Base-by-base conservation (phyloP, 2,329 filamentous ascomycete genomes). In the Cladophialophora exuberans region DNA sequence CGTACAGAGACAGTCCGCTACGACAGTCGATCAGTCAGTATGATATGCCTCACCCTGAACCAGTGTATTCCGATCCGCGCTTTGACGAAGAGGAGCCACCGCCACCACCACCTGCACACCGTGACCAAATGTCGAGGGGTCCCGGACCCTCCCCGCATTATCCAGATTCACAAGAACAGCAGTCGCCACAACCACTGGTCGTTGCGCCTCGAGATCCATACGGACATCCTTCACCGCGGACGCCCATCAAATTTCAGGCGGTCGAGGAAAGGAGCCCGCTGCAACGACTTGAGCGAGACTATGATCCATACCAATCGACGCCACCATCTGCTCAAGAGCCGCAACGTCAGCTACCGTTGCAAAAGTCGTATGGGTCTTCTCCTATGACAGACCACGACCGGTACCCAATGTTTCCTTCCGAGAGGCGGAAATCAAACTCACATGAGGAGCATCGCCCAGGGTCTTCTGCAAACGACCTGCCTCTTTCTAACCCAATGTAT, bases 71-170 rank as follows among this genome's bases (percentile, higher is more conserved):
- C 41, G 50, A 59, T 45, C 56, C 50, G 44, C 46, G 30, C 11
- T 57, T 54, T 31, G 63, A 66, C 11, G 67, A 70, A 17, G 62
- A 64, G 11, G 60, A 59, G 10, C 54, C 64, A 17, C 68, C 69
- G 9, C 69, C 69, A 23, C 69, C 69, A 9, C 68, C 69, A 25
- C 70, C 70, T 23, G 65, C 60, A 17, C 70, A 71, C 56, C 63
- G 68, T 15, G 51, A 50, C 18, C 52, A 53, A 3, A 45, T 57
- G 39, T 33, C 55, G n/a, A 31, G 50, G 28, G 44, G 36, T 20
- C 43, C 50, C 9, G 10, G 17, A 33, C 15, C 23, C 6, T 31
- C 48, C 3, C n/a, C 15, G 6, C 38, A 43, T 25, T 18, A 47
- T 42, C 59, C 62, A 30, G 61, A 55, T 38, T 54, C 61, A 6